Conservation (phyloP, 305 asterid species). For the Stenogyne calaminthoides region DNA sequence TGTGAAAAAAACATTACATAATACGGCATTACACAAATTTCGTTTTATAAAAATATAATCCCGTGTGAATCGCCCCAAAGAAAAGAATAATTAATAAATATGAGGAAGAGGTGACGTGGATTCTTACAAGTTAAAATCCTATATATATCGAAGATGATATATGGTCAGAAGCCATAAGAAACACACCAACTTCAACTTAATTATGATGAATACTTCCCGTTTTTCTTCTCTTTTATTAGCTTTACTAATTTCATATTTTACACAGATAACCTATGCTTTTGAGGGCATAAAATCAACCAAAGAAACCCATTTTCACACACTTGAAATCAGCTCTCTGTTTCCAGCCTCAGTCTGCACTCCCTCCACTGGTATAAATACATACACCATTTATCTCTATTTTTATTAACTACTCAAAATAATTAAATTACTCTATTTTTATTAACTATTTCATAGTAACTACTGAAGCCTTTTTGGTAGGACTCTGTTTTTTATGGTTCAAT, state of each 20-base stretch:
- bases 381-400: not conserved
- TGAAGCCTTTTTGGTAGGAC: no score
- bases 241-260: slow-evolving; percentile 18
- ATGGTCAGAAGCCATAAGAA: slow-evolving; percentile 7
- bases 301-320: slow-evolving; percentile 39
- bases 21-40: not conserved
- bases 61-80: not conserved
- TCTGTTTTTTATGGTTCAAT: not conserved
- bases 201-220: slow-evolving; percentile 46
- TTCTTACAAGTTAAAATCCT: slow-evolving; percentile 18
- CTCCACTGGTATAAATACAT: slow-evolving; percentile 27
- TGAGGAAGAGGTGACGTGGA: slow-evolving; percentile 25
- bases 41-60: no score
- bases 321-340: slow-evolving; percentile 45
- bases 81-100: slow-evolving; percentile 13
- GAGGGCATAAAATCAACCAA: slow-evolving; percentile 26
- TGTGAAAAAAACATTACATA: no score
- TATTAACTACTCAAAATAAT: not conserved
- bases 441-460: no score
- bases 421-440: no score
- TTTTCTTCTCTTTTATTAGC: slow-evolving; percentile 27
- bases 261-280: slow-evolving; percentile 32
- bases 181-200: not conserved
- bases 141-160: no score
- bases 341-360: slow-evolving; percentile 54